Evolutionary conservation across 2,329 filamentous ascomycete genomes (phyloP).

Genomic region (Clarireedia hainanense): DNA sequence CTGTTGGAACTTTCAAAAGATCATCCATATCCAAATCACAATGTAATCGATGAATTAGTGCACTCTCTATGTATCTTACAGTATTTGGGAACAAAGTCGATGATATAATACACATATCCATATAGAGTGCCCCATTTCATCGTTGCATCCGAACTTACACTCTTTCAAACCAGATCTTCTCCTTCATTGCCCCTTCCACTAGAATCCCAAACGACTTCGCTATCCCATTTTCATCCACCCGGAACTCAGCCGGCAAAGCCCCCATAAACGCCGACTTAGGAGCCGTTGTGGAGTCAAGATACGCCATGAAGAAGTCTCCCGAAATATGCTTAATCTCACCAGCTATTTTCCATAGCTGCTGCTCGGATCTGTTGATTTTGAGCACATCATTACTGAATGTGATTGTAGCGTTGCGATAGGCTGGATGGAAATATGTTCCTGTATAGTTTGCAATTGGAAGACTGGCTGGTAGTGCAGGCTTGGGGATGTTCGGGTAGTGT

Average conservation of each 20-base stretch:
- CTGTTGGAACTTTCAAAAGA: too few species aligned
- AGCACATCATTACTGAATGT: neutral
- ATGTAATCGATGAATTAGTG: too few species aligned
- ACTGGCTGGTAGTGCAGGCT: constrained; percentile 29
- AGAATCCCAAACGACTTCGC: constrained; percentile 17
- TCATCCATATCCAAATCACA: too few species aligned
- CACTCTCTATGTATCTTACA: too few species aligned
- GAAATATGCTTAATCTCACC: constrained; percentile 22
- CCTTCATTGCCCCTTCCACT: constrained; percentile 20
- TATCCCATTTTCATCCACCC: constrained; percentile 17
- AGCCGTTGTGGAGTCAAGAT: constrained; percentile 11
- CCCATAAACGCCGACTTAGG: constrained; percentile 13
- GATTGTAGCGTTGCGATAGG: constrained; percentile 30
- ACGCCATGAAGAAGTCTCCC: constrained; percentile 25
- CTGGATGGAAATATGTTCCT: constrained; percentile 39
- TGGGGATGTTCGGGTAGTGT: constrained; percentile 33
- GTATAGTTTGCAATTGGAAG: constrained; percentile 31
- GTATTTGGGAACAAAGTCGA: too few species aligned
- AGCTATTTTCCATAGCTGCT: constrained; percentile 9
- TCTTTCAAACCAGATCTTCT: constrained; percentile 26
- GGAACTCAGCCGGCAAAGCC: constrained; percentile 22
- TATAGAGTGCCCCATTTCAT: too few species aligned
- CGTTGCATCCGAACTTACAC: constrained; percentile 1
- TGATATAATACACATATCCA: too few species aligned
- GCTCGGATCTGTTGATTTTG: neutral